A percentile compares a stretch with the other conserved stretches of the same genome.
Evolutionary conservation across 1,284 basidiomycete species (phyloP).

Genomic region (Ceratobasidium sp.): DNA sequence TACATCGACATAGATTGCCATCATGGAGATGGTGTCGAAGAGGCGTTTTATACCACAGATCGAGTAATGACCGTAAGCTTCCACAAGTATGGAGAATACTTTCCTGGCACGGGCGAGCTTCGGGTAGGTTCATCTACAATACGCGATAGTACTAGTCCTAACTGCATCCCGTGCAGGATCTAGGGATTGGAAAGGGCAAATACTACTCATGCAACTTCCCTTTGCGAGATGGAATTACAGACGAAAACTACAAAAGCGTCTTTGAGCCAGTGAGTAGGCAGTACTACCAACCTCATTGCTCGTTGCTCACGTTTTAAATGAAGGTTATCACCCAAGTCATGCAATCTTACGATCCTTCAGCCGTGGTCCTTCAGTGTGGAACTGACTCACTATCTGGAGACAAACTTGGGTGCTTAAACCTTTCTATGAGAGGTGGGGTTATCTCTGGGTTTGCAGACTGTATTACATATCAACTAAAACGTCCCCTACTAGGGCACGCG

Average conservation of each 20-base stretch:
- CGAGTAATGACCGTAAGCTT: slow-evolving; percentile 98
- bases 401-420: slow-evolving; percentile 93
- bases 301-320: neutral
- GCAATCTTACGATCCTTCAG: slow-evolving; percentile 94
- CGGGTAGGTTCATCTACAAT: slow-evolving; percentile 61
- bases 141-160: neutral
- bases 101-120: slow-evolving; percentile 97
- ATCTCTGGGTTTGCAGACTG: neutral
- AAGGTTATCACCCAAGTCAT: slow-evolving; percentile 95
- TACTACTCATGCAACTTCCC: slow-evolving; percentile 96
- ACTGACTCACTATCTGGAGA: slow-evolving; percentile 98
- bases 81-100: slow-evolving; percentile 99
- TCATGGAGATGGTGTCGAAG: slow-evolving; percentile 99
- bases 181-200: slow-evolving; percentile 91
- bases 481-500: slow-evolving; percentile 71
- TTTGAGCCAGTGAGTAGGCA: slow-evolving; percentile 83
- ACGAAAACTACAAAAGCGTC: slow-evolving; percentile 93
- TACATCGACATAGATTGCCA: slow-evolving; percentile 99
- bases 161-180: slow-evolving; percentile 65
- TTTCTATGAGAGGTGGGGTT: slow-evolving; percentile 89
- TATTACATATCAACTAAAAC: neutral
- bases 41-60: slow-evolving; percentile 99
- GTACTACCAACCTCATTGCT: slow-evolving; percentile 31
- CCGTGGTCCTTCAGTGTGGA: slow-evolving; percentile 97
- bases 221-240: slow-evolving; percentile 92